Conservation (phyloP, 2,329 filamentous ascomycete genomes). For the Seiridium cupressi region DNA sequence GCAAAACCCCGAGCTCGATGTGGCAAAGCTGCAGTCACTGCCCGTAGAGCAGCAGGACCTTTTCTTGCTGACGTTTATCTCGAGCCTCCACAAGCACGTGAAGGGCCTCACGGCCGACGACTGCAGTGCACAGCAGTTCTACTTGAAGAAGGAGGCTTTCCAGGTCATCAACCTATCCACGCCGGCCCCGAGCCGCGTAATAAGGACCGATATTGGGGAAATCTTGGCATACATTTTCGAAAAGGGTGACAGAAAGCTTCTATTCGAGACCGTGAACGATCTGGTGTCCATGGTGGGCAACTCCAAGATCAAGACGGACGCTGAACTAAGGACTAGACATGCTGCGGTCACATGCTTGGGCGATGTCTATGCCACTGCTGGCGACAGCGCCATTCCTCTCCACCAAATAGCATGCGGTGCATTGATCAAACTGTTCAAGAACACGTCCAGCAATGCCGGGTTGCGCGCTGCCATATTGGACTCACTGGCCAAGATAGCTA, state of each 20-base stretch:
- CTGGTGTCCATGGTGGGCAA: constrained; percentile 70
- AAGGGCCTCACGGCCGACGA: constrained; percentile 71
- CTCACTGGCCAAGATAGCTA: constrained; percentile 72
- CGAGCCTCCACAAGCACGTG: constrained; percentile 79
- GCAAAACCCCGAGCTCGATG: constrained; percentile 76
- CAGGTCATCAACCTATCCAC: constrained; percentile 83
- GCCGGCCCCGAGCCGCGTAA: constrained; percentile 81
- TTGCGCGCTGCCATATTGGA: constrained; percentile 76
- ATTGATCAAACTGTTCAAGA: constrained; percentile 77
- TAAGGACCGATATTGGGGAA: constrained; percentile 83
- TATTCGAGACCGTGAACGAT: constrained; percentile 95
- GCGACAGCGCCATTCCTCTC: constrained; percentile 85
- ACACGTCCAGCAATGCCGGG: constrained; percentile 75
- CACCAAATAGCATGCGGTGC: constrained; percentile 72
- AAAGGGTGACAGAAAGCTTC: constrained; percentile 83
- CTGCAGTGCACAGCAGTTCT: constrained; percentile 84
- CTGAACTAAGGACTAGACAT: constrained; percentile 77
- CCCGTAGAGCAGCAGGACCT: constrained; percentile 95
- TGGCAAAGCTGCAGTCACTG: constrained; percentile 83
- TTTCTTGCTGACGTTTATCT: constrained; percentile 85
- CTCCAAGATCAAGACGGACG: constrained; percentile 72
- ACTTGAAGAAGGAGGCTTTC: constrained; percentile 91
- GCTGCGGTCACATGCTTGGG: constrained; percentile 85
- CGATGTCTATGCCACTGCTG: constrained; percentile 85
- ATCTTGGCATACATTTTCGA: constrained; percentile 81